Evolutionary conservation across 1,284 basidiomycete species (phyloP).

Genomic region (Chiua sp.): DNA sequence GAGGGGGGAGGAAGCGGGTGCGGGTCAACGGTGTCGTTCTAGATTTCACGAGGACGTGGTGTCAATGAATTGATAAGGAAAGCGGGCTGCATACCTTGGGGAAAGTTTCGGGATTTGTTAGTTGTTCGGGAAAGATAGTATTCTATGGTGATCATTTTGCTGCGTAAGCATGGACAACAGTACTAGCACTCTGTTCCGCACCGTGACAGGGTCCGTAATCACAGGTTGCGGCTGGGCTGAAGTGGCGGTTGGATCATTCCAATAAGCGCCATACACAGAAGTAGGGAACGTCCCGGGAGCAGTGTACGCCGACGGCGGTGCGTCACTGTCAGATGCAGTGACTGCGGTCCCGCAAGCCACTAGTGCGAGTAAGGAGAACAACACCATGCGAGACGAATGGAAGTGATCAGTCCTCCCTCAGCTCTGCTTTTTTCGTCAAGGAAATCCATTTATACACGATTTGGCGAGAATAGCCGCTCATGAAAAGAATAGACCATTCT

Average conservation of each 20-base stretch:
- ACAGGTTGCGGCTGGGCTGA: slow-evolving; percentile 68
- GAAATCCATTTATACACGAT: slow-evolving; percentile 2
- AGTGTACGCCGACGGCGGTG: slow-evolving; percentile 47
- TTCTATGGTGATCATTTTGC: slow-evolving; percentile 39
- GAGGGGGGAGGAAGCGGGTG: slow-evolving; percentile 57
- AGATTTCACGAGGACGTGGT: not conserved
- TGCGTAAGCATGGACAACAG: not conserved
- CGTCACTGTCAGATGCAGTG: slow-evolving; percentile 1
- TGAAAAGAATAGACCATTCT: not conserved
- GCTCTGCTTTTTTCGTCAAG: not conserved
- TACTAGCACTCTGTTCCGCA: slow-evolving; percentile 34
- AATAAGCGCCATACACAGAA: slow-evolving; percentile 60
- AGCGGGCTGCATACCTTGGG: slow-evolving; percentile 40
- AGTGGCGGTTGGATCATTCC: slow-evolving; percentile 70
- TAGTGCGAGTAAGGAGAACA: not conserved
- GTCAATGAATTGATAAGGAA: not conserved
- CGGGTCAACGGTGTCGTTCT: slow-evolving; percentile 63
- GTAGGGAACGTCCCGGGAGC: slow-evolving; percentile 67
- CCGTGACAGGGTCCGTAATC: slow-evolving; percentile 66
- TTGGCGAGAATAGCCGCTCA: slow-evolving; percentile 3
- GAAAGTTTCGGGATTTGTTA: slow-evolving; percentile 65
- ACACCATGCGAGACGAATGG: not conserved
- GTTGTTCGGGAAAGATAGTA: slow-evolving; percentile 54
- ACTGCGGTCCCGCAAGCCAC: not conserved
- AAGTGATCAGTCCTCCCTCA: not conserved